Evolutionary conservation across 495 filamentous ascomycete genomes (phyloP), one percentile per base, ranked within the genome.

Genomic region (Penicillium maclennaniae): DNA sequence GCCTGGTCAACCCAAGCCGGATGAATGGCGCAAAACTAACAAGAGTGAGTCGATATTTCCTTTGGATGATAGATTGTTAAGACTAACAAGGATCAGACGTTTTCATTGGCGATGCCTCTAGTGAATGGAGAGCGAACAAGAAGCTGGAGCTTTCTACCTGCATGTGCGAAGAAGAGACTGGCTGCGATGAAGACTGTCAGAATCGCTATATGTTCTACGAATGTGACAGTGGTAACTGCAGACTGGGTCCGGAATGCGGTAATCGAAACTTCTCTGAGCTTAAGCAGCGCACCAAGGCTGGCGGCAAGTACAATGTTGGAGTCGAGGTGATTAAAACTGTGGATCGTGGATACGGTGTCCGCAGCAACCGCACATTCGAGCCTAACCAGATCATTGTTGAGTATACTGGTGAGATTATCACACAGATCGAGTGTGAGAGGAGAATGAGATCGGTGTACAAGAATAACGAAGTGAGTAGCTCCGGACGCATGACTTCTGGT

Each of bases 131-230:
- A 63, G 89, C 87, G 56, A 83, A 80, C 51, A 86, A 85, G 41
- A 80, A 82, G 15, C 77, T 87, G 51, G 87, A 89, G 50, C 77
- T 88, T 36, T 92, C 87, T 20, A 82, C 79, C 38, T 98, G 93
- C 67, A 83, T 90, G 54, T 98, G 93, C 68, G 80, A 73, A 10
- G 73, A 79, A 38, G 85, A 88, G 25, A 83, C 82, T 39, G 90
- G 90, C 26, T 98, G 93, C 62, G 90, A 84, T 56, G 91, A 96
- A 47, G 76, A 85, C 55, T 98, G 93, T 70, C 86, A 92, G 61
- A 98, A 98, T 62, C 83, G 91, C 42, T 89, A 88, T 71, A 97
- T 97, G 90, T 84, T 93, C 51, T 96, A 96, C 66, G 93, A 98
- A 70, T 98, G 93, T 68, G 90, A 97, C 68, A 82, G 87, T 9